Evolutionary conservation across 2,329 filamentous ascomycete genomes (phyloP), one percentile per base, ranked within the genome.

Genomic region (Phialocephala subalpina): DNA sequence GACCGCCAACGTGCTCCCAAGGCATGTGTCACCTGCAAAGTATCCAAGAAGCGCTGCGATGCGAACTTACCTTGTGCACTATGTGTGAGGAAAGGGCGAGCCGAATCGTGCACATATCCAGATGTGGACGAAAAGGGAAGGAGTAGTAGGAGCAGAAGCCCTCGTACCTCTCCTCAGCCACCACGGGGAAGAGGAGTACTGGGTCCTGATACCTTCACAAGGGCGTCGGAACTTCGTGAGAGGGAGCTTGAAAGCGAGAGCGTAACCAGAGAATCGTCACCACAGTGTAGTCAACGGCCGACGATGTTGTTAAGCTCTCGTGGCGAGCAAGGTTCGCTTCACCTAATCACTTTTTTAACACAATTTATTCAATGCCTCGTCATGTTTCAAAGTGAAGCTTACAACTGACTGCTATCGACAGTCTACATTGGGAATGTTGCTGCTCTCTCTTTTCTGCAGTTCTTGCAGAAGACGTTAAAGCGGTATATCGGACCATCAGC

Each of bases 381-480:
- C n/a, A n/a, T n/a, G n/a, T n/a, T n/a, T n/a, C n/a, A n/a, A n/a
- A n/a, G n/a, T n/a, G n/a, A n/a, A n/a, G n/a, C n/a, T n/a, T n/a
- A n/a, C n/a, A 55, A 45, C 45, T 66, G 47, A 63, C 49, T 7
- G 40, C 12, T 60, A 22, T 16, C 33, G 22, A 40, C 35, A 69
- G 67, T 69, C 16, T 69, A 69, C 60, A 53, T 69, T 18, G 67
- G 67, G 9, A 65, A 67, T 18, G 49, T 56, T 58, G 67, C 67
- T 53, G 61, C 67, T 52, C 49, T 69, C 7, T 62, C 65, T 7
- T 69, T 69, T 29, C 62, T 67, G 20, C 45, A 65, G n/a, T 67
- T 65, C 35, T 58, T 67, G 14, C 65, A 62, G 45, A 55, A 58
- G 22, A 65, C 60, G 14, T 42, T 69, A 11, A 62, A 58, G 40